These are phyloP conservation scores for Juncus effusus DNA, from an alignment of 176 grass and related monocot species.

Conservation along the genomic window DNA sequence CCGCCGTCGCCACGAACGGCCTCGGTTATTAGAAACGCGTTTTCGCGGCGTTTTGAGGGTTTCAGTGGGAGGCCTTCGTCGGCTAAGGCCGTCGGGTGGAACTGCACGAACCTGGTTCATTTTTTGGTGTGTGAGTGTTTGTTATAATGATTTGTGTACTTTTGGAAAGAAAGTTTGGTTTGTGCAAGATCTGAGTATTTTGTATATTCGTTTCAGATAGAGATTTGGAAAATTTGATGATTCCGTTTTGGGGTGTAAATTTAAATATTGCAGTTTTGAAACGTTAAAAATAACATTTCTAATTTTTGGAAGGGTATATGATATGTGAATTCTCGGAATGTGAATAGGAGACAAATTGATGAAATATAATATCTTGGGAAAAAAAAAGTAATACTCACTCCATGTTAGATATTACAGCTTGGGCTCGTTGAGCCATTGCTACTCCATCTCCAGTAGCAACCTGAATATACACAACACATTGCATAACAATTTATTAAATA, in stretches of 20 bases:
- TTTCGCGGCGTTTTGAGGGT: constrained; percentile 62
- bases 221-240: too few relatives aligned
- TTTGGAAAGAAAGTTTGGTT: too few relatives aligned
- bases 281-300: too few relatives aligned
- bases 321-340: too few relatives aligned
- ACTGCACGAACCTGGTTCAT: constrained; percentile 84
- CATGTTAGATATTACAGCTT: constrained; percentile 98
- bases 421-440: constrained; percentile 87
- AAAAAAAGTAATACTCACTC: constrained; percentile 59
- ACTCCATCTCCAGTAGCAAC: constrained; percentile 98
- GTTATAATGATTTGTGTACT: too few relatives aligned
- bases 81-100: constrained; percentile 89
- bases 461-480: constrained; percentile 30
- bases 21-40: constrained; percentile 91
- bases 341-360: too few relatives aligned
- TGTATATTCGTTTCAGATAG: too few relatives aligned
- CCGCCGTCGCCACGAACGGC: constrained; percentile 93
- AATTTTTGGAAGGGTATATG: too few relatives aligned
- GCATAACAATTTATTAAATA: constrained; percentile 6
- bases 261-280: background rate
- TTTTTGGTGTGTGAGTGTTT: background rate
- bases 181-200: too few relatives aligned
- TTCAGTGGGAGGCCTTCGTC: constrained; percentile 87
- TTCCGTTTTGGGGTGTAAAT: background rate
- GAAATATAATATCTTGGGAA: background rate